Base-by-base conservation (phyloP, 305 asterid species). In the Coffea humblotiana region DNA sequence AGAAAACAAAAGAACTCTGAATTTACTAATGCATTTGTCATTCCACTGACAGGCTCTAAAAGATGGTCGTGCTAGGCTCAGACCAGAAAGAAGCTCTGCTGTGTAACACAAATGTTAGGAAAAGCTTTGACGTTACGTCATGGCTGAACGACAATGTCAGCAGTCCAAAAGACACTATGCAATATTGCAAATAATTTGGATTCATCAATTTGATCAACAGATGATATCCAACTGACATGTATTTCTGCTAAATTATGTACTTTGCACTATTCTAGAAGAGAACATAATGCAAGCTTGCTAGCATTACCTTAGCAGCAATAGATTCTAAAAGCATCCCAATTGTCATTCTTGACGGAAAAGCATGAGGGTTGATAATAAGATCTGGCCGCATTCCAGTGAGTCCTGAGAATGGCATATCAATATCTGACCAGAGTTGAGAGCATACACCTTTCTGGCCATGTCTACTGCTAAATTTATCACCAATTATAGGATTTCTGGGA, bases 371-470 rank as follows among this genome's bases (percentile, higher is more conserved):
- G 82, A 95, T 95, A 64, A 95, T 93, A 81, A 95, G 99, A 90
- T 95, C 99, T 56, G 99, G 99, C 68, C 96, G 85, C 97, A 95
- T 95, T 76, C 99, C 99, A 43, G 97, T 89, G 75, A 80, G 85
- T 80, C 90, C 98, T 48, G 95, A 90, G 88, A 92, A 95, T 40
- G 99, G 99, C 98, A 95, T 93, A 89, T 95, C 99, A 60, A 80
- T 82, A 79, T 94, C 99, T 82, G 92, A 88, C 97, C 98, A 95
- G 72, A 93, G 90, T 89, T 94, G 99, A 80, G 99, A 95, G 89
- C 99, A 95, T 74, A 95, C 99, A 86, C 99, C 99, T 90, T 95
- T 95, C 82, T 95, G 99, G 66, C 99, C 99, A 82, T 95, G 99
- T 43, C 99, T 89, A 86, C 99, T 95, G 89, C 99, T 95, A 86